Conservation (phyloP, 495 filamentous ascomycete species). For the Penicillium subrubescens region DNA sequence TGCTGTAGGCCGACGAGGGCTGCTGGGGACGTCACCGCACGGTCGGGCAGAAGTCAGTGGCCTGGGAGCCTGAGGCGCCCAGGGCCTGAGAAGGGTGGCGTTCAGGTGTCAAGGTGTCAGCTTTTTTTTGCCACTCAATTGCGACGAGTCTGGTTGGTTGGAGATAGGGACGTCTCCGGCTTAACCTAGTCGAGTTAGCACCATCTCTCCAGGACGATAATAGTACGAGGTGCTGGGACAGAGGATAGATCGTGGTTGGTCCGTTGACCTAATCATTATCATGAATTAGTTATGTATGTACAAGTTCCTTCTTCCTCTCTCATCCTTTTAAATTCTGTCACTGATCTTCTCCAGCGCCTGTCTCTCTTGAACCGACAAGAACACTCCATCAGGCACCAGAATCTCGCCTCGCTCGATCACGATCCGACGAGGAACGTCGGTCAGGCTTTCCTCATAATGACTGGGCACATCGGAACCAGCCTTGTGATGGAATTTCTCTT, state of each 20-base stretch:
- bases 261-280: background rate
- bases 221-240: background rate
- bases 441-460: slow-evolving; percentile 31
- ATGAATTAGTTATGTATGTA: background rate
- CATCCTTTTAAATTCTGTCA: slow-evolving; percentile 30
- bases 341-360: slow-evolving; percentile 35
- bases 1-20: slow-evolving; percentile 15
- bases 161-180: background rate
- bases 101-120: slow-evolving; percentile 16
- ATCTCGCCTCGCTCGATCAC: slow-evolving; percentile 35
- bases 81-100: slow-evolving; percentile 3
- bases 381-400: slow-evolving; percentile 37
- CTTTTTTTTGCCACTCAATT: slow-evolving; percentile 14
- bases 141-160: background rate
- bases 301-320: background rate
- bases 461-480: slow-evolving; percentile 16
- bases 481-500: slow-evolving; percentile 32
- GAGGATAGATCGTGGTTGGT: background rate
- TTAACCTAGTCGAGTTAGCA: background rate
- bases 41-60: slow-evolving; percentile 21
- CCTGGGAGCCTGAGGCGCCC: background rate
- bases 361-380: slow-evolving; percentile 36
- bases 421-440: slow-evolving; percentile 32
- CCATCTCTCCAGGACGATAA: background rate
- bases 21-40: slow-evolving; percentile 23